A percentile compares a stretch with the other conserved stretches of the same genome.
Evolutionary conservation across 2,329 filamentous ascomycete species (phyloP).

Genomic region (Geosmithia morbida): DNA sequence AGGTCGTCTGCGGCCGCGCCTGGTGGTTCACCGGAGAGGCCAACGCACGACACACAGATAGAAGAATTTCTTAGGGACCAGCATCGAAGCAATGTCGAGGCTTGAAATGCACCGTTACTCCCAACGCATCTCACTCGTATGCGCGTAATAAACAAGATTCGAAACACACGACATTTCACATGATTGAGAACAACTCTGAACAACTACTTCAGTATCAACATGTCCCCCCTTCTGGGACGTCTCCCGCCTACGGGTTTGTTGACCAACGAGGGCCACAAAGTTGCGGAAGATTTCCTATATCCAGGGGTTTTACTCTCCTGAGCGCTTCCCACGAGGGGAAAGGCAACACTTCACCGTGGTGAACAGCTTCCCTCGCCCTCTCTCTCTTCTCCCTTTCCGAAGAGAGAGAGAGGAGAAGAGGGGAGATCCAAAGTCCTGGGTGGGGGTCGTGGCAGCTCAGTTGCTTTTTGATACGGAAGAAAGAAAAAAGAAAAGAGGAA

Average conservation of each 20-base stretch:
- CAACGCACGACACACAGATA: conserved; percentile 31
- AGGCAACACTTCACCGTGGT: conserved; percentile 49
- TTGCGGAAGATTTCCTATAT: conserved; percentile 48
- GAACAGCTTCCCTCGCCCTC: neutral
- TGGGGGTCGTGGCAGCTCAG: conserved; percentile 52
- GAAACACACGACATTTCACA: too few relatives aligned
- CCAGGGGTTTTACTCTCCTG: conserved; percentile 45
- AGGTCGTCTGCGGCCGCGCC: conserved; percentile 5
- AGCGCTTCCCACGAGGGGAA: conserved; percentile 32
- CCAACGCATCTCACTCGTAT: too few relatives aligned
- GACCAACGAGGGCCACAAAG: conserved; percentile 5
- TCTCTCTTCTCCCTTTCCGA: neutral
- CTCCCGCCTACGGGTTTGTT: conserved; percentile 27
- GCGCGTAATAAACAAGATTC: too few relatives aligned
- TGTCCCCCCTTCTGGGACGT: conserved; percentile 49
- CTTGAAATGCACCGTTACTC: too few relatives aligned
- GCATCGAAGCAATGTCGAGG: conserved; percentile 27
- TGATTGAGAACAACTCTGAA: neutral
- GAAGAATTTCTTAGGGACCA: conserved; percentile 38
- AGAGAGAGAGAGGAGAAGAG: neutral
- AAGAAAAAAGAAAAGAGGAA: conserved; percentile 16
- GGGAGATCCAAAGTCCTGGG: conserved; percentile 18
- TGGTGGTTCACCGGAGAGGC: conserved; percentile 25
- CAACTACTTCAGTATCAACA: conserved; percentile 8
- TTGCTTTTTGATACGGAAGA: conserved; percentile 48